Conservation (phyloP, 805 yeast genomes). For the Dipodascus geniculatus region DNA sequence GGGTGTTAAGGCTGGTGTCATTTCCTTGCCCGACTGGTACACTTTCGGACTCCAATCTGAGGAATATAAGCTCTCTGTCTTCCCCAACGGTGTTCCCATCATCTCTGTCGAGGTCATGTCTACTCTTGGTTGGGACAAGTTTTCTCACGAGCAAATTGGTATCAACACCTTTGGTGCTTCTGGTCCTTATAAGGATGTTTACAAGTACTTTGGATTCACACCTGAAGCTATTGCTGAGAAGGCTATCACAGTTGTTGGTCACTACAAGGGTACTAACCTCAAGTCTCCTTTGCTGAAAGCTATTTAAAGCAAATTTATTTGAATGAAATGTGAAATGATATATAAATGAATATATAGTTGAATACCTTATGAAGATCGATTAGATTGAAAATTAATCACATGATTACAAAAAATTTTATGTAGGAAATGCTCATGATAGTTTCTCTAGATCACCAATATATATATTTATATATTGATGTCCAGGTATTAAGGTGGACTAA, state of each 20-base stretch:
- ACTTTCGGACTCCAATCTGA: constrained; percentile 76
- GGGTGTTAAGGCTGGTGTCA: constrained; percentile 71
- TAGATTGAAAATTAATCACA: no score
- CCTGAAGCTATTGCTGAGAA: constrained; percentile 86
- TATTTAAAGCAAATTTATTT: not conserved
- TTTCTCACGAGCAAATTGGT: constrained; percentile 95
- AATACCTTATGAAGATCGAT: not conserved
- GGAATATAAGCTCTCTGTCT: constrained; percentile 72
- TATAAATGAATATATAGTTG: not conserved
- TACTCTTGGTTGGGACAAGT: constrained; percentile 85
- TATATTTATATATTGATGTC: no score
- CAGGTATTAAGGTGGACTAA: no score
- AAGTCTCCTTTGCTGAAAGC: constrained; percentile 73
- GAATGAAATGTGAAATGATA: not conserved
- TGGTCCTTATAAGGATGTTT: constrained; percentile 76
- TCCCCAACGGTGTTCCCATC: constrained; percentile 92
- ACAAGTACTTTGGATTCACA: constrained; percentile 79
- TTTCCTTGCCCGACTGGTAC: constrained; percentile 85
- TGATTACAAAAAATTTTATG: no score
- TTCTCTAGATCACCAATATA: no score
- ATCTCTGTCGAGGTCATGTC: constrained; percentile 89
- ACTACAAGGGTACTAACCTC: constrained; percentile 66
- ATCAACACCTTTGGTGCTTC: constrained; percentile 94
- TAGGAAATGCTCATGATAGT: no score
- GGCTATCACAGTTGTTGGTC: constrained; percentile 66